A percentile compares a stretch with the other conserved stretches of the same genome.
These are phyloP conservation scores for Ananas comosus DNA, from an alignment of 176 grass and related monocot genomes.

Conservation along the genomic window DNA sequence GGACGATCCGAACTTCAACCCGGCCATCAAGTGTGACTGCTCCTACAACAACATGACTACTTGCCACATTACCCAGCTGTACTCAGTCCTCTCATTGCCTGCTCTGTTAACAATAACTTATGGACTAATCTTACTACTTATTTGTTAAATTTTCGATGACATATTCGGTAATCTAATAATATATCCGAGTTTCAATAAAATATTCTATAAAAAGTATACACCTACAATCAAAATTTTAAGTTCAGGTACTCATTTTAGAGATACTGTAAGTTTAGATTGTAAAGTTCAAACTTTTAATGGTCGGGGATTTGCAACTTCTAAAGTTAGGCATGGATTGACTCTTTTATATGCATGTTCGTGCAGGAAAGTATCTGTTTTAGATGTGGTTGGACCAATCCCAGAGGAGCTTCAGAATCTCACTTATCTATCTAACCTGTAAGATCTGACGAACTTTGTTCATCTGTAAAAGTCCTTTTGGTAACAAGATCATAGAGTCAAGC, in stretches of 20 bases:
- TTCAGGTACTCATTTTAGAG: too few relatives aligned
- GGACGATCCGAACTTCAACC: slow-evolving; percentile 9
- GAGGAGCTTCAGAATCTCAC: slow-evolving; percentile 55
- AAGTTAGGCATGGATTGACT: background rate
- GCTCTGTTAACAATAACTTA: too few relatives aligned
- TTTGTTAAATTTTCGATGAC: too few relatives aligned
- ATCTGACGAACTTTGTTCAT: background rate
- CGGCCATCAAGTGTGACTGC: slow-evolving; percentile 64
- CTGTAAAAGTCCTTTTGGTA: too few relatives aligned
- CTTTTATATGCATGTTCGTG: slow-evolving; percentile 1
- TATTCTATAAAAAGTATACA: too few relatives aligned
- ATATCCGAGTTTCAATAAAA: too few relatives aligned
- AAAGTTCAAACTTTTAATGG: background rate
- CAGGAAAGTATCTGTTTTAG: slow-evolving; percentile 38
- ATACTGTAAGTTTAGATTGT: too few relatives aligned
- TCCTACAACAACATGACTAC: slow-evolving; percentile 25
- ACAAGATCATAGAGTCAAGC: too few relatives aligned
- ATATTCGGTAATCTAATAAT: too few relatives aligned
- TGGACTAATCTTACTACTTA: too few relatives aligned
- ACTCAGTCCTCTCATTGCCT: background rate
- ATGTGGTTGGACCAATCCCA: slow-evolving; percentile 42
- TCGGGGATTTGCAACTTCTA: slow-evolving; percentile 1
- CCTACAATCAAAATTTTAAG: too few relatives aligned
- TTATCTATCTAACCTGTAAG: slow-evolving; percentile 48
- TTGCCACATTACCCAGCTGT: slow-evolving; percentile 70